Evolutionary conservation across 2,329 filamentous ascomycete genomes (phyloP).

Genomic region (Penicillium sp.): DNA sequence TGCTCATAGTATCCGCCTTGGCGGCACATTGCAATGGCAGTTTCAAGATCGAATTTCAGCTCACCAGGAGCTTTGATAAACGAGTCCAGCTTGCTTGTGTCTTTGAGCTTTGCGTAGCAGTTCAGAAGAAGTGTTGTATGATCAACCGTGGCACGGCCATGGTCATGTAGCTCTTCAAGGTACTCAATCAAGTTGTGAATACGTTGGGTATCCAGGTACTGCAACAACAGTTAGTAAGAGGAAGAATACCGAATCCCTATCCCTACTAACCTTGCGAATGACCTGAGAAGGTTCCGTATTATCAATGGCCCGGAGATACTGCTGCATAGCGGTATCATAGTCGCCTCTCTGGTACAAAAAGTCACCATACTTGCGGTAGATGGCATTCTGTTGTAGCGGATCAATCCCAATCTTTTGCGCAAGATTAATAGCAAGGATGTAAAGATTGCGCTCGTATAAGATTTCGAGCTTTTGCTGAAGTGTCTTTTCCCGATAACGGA

Average conservation of each 20-base stretch:
- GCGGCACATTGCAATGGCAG: constrained; percentile 91
- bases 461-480: constrained; percentile 87
- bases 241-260: not conserved
- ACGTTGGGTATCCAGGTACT: constrained; percentile 92
- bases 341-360: constrained; percentile 90
- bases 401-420: constrained; percentile 83
- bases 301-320: constrained; percentile 92
- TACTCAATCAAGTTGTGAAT: constrained; percentile 98
- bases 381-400: constrained; percentile 71
- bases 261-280: constrained; percentile 63
- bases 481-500: constrained; percentile 80
- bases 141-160: constrained; percentile 83
- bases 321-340: constrained; percentile 97
- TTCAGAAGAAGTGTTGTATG: constrained; percentile 91
- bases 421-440: constrained; percentile 80
- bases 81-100: constrained; percentile 87
- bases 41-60: constrained; percentile 92
- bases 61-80: constrained; percentile 89
- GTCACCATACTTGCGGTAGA: constrained; percentile 88
- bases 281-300: constrained; percentile 94
- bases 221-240: constrained; percentile 11
- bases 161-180: constrained; percentile 88
- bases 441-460: constrained; percentile 87
- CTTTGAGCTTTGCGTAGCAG: constrained; percentile 95
- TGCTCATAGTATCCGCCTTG: constrained; percentile 96